Evolutionary conservation across 2,329 filamentous ascomycete species (phyloP).

Genomic region (Fusarium vanettenii): DNA sequence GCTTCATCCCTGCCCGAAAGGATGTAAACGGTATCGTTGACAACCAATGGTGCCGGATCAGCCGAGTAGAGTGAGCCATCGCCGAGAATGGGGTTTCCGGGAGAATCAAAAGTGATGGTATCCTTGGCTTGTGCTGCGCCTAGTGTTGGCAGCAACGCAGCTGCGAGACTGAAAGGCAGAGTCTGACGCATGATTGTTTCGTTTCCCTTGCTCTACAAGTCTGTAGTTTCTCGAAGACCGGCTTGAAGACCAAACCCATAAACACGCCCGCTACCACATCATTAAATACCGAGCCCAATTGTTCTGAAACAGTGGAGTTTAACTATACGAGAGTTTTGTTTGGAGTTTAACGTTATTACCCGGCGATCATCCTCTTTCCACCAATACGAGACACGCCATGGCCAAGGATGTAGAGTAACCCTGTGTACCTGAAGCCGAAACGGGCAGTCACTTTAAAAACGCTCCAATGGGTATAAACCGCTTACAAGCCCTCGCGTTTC

Average conservation of each 20-base stretch:
- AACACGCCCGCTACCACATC: background rate
- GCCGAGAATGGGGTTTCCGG: constrained; percentile 52
- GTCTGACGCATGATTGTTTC: background rate
- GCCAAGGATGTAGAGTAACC: background rate
- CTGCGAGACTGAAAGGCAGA: background rate
- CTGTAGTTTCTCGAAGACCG: background rate
- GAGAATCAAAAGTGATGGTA: constrained; percentile 37
- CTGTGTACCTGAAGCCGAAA: background rate
- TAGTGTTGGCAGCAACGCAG: background rate
- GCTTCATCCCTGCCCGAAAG: constrained; percentile 51
- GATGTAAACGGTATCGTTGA: constrained; percentile 51
- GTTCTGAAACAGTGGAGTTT: background rate
- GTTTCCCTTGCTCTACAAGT: background rate
- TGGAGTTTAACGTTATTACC: constrained; percentile 1
- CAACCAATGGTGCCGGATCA: constrained; percentile 53
- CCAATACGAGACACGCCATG: constrained; percentile 10
- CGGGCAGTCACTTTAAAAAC: background rate
- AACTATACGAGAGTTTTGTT: background rate
- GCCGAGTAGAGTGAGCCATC: constrained; percentile 53
- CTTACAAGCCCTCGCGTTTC: background rate
- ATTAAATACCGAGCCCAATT: background rate
- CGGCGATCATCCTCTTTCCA: background rate
- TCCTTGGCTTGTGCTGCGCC: background rate
- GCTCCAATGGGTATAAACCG: constrained; percentile 3
- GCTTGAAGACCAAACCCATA: background rate